A percentile compares a stretch with the other conserved stretches of the same genome.
Conservation (phyloP, 1,139 yeast genomes). For the Suhomyces bokatorum region DNA sequence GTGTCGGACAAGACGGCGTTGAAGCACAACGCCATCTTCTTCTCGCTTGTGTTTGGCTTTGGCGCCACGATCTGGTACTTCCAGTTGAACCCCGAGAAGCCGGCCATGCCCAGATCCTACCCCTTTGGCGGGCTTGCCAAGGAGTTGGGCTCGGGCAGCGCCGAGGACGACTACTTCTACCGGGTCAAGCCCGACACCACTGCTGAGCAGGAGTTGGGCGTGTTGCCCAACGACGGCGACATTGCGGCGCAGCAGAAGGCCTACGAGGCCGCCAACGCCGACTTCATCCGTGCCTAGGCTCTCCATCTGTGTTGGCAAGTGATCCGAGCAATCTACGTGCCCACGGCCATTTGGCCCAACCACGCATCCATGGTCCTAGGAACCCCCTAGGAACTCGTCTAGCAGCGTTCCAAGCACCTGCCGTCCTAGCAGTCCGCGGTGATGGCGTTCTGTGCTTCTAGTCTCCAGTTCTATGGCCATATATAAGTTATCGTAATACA, state of each 20-base stretch:
- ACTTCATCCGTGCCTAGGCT: conserved; percentile 34
- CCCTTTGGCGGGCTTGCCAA: conserved; percentile 76
- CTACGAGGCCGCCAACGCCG: conserved; percentile 40
- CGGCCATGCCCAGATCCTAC: conserved; percentile 74
- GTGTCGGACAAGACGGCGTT: conserved; percentile 65
- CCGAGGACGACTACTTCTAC: conserved; percentile 46
- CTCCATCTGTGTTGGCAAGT: too few relatives aligned
- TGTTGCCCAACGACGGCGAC: conserved; percentile 36
- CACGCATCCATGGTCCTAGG: not conserved
- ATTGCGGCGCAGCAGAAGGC: conserved; percentile 32
- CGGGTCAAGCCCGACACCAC: conserved; percentile 44
- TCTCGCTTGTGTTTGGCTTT: conserved; percentile 55
- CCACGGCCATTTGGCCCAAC: too few relatives aligned
- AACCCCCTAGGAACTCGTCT: too few relatives aligned
- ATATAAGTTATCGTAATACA: not conserved
- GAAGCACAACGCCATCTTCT: conserved; percentile 52
- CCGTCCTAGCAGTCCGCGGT: too few relatives aligned
- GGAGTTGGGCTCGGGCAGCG: conserved; percentile 65
- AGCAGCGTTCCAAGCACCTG: too few relatives aligned
- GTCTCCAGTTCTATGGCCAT: not conserved
- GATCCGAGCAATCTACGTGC: too few relatives aligned
- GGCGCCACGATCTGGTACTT: conserved; percentile 55
- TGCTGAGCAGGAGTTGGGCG: conserved; percentile 43
- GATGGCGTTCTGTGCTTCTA: too few relatives aligned
- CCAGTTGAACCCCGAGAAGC: conserved; percentile 70